Conservation (phyloP, 2,329 filamentous ascomycete species). For the Colletotrichum destructivum region DNA sequence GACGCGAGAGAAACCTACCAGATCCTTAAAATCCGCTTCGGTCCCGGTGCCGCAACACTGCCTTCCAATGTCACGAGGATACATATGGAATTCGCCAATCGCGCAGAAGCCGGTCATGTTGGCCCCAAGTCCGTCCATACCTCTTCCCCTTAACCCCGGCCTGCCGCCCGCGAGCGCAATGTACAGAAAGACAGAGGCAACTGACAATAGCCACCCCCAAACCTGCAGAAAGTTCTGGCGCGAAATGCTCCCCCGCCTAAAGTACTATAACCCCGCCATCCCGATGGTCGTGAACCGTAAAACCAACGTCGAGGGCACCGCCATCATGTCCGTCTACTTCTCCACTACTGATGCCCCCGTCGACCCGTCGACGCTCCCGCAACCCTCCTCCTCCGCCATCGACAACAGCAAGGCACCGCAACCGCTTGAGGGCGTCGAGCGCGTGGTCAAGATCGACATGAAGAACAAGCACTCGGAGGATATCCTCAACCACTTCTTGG, state of each 20-base stretch:
- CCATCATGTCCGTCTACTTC: conserved; percentile 78
- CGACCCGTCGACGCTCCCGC: conserved; percentile 52
- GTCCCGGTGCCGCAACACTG: conserved; percentile 86
- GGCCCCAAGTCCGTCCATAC: conserved; percentile 74
- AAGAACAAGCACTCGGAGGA: conserved; percentile 71
- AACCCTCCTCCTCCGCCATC: conserved; percentile 63
- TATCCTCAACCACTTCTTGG: conserved; percentile 75
- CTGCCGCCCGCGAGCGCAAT: conserved; percentile 45
- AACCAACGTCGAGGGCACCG: conserved; percentile 66
- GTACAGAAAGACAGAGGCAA: conserved; percentile 48
- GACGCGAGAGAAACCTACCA: conserved; percentile 56
- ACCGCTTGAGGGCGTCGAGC: conserved; percentile 63
- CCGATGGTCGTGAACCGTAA: conserved; percentile 86
- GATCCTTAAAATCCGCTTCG: conserved; percentile 83
- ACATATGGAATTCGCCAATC: conserved; percentile 79
- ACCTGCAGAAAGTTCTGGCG: conserved; percentile 87
- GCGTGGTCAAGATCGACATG: conserved; percentile 73
- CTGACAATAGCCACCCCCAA: not conserved
- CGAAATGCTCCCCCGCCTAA: conserved; percentile 84
- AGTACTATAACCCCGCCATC: conserved; percentile 92
- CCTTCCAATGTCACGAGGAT: conserved; percentile 83
- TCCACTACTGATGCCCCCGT: conserved; percentile 53
- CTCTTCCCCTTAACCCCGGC: conserved; percentile 29
- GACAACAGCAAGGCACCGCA: conserved; percentile 65
- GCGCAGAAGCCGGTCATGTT: conserved; percentile 76